A percentile compares a stretch with the other conserved stretches of the same genome.
phyloP scores from a whole-genome alignment of 768 basidiomycete genomes.

The Amanita rubescens region DNA sequence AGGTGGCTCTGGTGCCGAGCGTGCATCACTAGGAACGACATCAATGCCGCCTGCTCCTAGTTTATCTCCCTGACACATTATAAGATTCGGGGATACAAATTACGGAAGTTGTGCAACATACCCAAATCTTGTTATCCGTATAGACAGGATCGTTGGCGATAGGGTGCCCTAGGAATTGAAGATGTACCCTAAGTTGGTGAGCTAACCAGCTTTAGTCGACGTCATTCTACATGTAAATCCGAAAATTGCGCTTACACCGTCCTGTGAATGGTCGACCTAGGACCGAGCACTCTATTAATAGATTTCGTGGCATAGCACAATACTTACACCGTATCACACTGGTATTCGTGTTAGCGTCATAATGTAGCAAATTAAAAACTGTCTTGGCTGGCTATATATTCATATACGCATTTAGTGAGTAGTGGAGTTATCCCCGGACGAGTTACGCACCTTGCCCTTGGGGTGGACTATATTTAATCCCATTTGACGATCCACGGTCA shows the following conservation, averaged over 20 bases:
- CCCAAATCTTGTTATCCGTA: slow-evolving; percentile 74
- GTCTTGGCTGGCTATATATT: slow-evolving; percentile 80
- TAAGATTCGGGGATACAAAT: neutral
- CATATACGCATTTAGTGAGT: slow-evolving; percentile 1
- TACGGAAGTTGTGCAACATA: slow-evolving; percentile 19
- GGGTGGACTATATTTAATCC: slow-evolving; percentile 95
- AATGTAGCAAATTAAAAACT: slow-evolving; percentile 74
- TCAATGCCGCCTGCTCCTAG: slow-evolving; percentile 81
- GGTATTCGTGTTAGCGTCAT: slow-evolving; percentile 73
- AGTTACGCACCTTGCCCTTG: slow-evolving; percentile 70
- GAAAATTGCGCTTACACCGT: slow-evolving; percentile 56
- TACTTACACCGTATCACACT: slow-evolving; percentile 84
- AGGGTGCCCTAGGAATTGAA: slow-evolving; percentile 89
- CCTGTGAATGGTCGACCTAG: slow-evolving; percentile 81
- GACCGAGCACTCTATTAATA: slow-evolving; percentile 21
- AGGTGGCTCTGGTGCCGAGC: slow-evolving; percentile 54
- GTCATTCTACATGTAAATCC: neutral
- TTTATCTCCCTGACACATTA: slow-evolving; percentile 48
- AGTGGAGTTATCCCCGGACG: neutral
- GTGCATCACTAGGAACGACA: slow-evolving; percentile 57
- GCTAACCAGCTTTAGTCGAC: slow-evolving; percentile 38
- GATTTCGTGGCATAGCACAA: slow-evolving; percentile 9
- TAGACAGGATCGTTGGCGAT: slow-evolving; percentile 97
- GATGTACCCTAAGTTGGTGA: slow-evolving; percentile 94
- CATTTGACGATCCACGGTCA: slow-evolving; percentile 95